Percentiles rank a stretch among this genome's conserved stretches.
Evolutionary conservation across 2,329 filamentous ascomycete genomes (phyloP).

Genomic region (Penicillium sp.): DNA sequence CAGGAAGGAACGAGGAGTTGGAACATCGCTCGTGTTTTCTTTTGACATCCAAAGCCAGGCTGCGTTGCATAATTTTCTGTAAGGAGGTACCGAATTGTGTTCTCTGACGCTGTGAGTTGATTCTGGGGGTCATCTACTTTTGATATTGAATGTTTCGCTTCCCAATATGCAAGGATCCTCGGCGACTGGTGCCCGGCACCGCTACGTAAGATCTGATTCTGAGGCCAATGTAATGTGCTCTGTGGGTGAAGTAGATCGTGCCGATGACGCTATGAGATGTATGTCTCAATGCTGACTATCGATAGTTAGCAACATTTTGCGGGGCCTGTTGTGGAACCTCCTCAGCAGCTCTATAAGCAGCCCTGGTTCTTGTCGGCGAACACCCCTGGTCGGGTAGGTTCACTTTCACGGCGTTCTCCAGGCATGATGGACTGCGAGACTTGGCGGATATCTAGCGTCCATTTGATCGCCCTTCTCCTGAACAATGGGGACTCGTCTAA

Average conservation of each 20-base stretch:
- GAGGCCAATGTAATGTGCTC: background rate
- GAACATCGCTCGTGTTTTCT: background rate
- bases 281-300: background rate
- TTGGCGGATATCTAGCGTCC: background rate
- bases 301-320: background rate
- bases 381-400: background rate
- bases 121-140: background rate
- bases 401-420: background rate
- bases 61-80: background rate
- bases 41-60: background rate
- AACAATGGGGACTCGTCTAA: background rate
- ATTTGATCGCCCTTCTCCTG: background rate
- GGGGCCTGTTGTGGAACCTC: background rate
- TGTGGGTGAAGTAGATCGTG: background rate
- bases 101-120: background rate
- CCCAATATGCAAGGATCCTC: conserved; percentile 8
- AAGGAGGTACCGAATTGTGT: background rate
- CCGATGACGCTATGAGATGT: background rate
- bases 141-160: background rate
- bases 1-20: background rate
- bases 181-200: background rate
- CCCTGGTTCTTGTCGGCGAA: background rate
- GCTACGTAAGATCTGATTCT: background rate
- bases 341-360: background rate
- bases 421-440: background rate